Evolutionary conservation across 257 asterid genomes (phyloP), one percentile per base, ranked within the genome.

Genomic region (Solanum rostratum): DNA sequence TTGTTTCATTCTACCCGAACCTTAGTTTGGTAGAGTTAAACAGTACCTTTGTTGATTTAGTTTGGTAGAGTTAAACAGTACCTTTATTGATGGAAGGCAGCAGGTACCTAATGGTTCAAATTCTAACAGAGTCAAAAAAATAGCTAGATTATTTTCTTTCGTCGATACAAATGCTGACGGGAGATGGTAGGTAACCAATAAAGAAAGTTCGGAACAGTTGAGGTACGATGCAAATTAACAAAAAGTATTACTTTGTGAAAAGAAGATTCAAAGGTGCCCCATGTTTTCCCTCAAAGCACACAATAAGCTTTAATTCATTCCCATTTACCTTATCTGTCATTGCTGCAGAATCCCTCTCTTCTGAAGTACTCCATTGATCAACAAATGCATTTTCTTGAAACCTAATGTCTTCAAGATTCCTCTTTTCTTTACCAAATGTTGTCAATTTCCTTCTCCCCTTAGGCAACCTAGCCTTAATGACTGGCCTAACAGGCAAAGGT

Each of bases 401-500:
- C 49, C 60, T 43, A 30, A 59, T 60, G 8, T 19, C 65, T 43
- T 53, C 10, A 65, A 55, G 20, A 83, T 73, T 43, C 1, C 20
- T 82, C 29, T 50, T 85, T 69, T 83, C 89, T 65, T 85, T 37
- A 66, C 63, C 82, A 73, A 71, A 37, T 2, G 89, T 85, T 18
- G 84, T 87, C 84, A 84, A 59, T 9, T 85, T 90, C 85, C 74
- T 88, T 88, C 91, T 89, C 7, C 91, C 84, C 76, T 90, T 94
- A 10, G 97, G 97, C 33, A 89, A 63, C 76, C 98, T 95, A 83
- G 92, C 92, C 85, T 89, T 89, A 0, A 88, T 89, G 2, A 91
- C 92, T 3, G 98, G 98, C 83, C 98, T 84, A 22, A 82, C 84
- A 7, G 98, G 98, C 89, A 94, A 86, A 20, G 95, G 85, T 7